Conservation (phyloP, 345 rosid species). For the Gossypium raimondii region DNA sequence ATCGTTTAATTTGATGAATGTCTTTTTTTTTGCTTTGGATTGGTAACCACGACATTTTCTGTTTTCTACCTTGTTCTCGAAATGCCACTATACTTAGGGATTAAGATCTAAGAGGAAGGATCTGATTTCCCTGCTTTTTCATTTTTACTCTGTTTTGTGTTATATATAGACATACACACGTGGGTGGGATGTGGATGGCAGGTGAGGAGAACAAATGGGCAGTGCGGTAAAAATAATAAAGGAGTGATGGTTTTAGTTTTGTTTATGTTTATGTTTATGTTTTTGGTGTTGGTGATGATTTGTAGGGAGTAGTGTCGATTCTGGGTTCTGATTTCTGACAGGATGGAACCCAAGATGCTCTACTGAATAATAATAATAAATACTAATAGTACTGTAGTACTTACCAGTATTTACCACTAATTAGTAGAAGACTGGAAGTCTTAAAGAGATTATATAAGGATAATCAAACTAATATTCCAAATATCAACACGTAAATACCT, state of each 20-base stretch:
- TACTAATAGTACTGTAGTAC: background rate
- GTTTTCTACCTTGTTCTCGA: background rate
- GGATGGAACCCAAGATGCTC: background rate
- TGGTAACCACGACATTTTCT: background rate
- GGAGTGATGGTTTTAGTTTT: background rate
- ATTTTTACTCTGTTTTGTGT: background rate
- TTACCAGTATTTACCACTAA: background rate
- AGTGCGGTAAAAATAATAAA: background rate
- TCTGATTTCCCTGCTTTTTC: background rate
- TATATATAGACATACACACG: background rate
- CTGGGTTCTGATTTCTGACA: slow-evolving; percentile 16
- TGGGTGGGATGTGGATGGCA: background rate
- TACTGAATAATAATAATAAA: background rate
- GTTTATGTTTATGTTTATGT: background rate
- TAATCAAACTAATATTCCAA: background rate
- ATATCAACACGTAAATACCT: background rate
- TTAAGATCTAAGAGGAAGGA: background rate
- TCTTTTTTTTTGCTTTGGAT: background rate
- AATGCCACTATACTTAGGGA: background rate
- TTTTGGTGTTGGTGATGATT: background rate
- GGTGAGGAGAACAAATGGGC: slow-evolving; percentile 11
- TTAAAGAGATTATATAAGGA: background rate
- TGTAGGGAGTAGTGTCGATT: background rate
- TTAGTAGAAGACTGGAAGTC: background rate
- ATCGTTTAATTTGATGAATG: background rate